These are phyloP conservation scores for Leccinum ochraceum DNA, from an alignment of 768 basidiomycete genomes.

Conservation along the genomic window DNA sequence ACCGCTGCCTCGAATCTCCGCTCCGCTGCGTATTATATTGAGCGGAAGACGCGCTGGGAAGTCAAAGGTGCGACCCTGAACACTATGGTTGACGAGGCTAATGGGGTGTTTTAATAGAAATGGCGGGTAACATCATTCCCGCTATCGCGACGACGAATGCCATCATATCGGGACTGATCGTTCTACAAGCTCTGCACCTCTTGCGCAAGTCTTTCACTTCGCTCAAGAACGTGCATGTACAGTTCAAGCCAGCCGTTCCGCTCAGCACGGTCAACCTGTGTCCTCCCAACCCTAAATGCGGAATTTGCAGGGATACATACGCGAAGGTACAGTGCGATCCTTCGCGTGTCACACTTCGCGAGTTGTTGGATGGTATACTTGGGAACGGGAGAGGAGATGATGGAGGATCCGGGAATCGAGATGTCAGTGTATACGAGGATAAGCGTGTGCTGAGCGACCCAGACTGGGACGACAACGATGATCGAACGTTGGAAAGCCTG, in stretches of 20 bases:
- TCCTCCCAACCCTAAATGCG: conserved; percentile 75
- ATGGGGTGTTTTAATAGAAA: conserved; percentile 54
- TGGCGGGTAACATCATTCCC: conserved; percentile 99
- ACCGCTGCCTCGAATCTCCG: conserved; percentile 93
- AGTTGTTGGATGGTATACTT: conserved; percentile 69
- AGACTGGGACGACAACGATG: conserved; percentile 90
- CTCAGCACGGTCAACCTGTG: conserved; percentile 68
- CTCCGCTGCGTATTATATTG: conserved; percentile 87
- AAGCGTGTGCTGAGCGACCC: conserved; percentile 87
- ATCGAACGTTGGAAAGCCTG: conserved; percentile 77
- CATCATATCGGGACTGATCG: conserved; percentile 92
- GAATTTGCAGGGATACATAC: conserved; percentile 87
- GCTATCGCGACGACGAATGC: conserved; percentile 99
- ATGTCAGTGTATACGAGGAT: conserved; percentile 85
- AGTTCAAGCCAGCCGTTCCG: conserved; percentile 77
- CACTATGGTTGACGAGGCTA: neutral
- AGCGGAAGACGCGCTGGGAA: conserved; percentile 90
- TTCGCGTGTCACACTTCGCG: conserved; percentile 62
- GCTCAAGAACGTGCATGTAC: conserved; percentile 75
- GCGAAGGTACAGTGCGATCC: conserved; percentile 74
- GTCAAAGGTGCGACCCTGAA: conserved; percentile 71
- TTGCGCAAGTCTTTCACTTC: conserved; percentile 62
- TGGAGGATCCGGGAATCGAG: conserved; percentile 42
- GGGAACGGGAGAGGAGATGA: conserved; percentile 44
- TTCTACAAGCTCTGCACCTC: conserved; percentile 87